Evolutionary conservation across 2,329 filamentous ascomycete species (phyloP).

Genomic region (Cladosporium sp.): DNA sequence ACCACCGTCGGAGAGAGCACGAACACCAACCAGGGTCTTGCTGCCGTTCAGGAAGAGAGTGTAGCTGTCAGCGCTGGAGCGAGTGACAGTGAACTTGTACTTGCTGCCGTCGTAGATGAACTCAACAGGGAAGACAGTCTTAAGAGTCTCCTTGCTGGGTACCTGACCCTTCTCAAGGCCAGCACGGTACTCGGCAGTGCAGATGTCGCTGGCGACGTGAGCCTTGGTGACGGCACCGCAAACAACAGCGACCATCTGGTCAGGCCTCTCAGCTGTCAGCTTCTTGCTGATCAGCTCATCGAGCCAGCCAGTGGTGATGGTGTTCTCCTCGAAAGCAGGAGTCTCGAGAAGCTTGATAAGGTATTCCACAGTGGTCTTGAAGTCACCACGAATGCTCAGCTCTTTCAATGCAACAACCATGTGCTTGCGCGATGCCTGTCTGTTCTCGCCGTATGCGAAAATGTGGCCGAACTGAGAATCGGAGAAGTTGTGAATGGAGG

Average conservation of each 20-base stretch:
- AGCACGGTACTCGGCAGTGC: slow-evolving; percentile 78
- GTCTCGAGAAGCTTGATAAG: slow-evolving; percentile 98
- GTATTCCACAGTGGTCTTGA: slow-evolving; percentile 97
- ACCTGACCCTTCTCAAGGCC: slow-evolving; percentile 97
- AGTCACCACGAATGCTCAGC: slow-evolving; percentile 98
- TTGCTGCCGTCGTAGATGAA: slow-evolving; percentile 97
- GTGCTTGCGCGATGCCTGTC: slow-evolving; percentile 92
- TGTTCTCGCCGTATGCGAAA: slow-evolving; percentile 97
- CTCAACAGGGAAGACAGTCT: slow-evolving; percentile 95
- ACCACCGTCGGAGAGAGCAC: slow-evolving; percentile 88
- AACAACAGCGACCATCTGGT: slow-evolving; percentile 88
- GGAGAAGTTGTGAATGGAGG: slow-evolving; percentile 98
- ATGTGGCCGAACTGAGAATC: slow-evolving; percentile 99
- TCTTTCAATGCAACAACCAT: slow-evolving; percentile 99
- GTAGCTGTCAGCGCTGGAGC: slow-evolving; percentile 89
- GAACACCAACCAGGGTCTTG: slow-evolving; percentile 88
- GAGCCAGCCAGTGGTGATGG: slow-evolving; percentile 97
- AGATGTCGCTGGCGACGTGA: slow-evolving; percentile 86
- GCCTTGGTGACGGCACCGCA: slow-evolving; percentile 94
- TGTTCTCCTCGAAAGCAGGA: slow-evolving; percentile 97
- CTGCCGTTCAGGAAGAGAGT: slow-evolving; percentile 99
- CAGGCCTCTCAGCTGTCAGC: slow-evolving; percentile 90
- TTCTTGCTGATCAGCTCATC: slow-evolving; percentile 98
- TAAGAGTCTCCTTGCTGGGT: slow-evolving; percentile 90
- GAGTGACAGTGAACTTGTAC: slow-evolving; percentile 97